Percentiles rank a stretch among this genome's conserved stretches.
Evolutionary conservation across 257 asterid genomes (phyloP).

Genomic region (Striga asiatica): DNA sequence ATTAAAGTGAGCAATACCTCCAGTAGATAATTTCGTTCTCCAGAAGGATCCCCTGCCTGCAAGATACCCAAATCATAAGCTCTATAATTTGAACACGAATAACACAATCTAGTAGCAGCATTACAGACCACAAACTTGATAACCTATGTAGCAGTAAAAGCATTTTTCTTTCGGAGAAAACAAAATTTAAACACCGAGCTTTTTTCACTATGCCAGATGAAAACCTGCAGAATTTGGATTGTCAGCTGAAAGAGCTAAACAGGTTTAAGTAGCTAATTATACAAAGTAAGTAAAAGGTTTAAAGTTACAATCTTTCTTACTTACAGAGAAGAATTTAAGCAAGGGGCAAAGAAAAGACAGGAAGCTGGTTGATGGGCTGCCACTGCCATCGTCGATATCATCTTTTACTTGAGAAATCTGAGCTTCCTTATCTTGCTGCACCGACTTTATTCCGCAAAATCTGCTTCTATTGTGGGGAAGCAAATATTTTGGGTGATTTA

Average conservation of each 20-base stretch:
- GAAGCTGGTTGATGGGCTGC: constrained; percentile 44
- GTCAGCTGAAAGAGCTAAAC: too few species aligned
- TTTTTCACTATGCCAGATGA: too few species aligned
- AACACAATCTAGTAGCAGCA: not conserved
- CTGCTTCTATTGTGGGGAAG: constrained; percentile 17
- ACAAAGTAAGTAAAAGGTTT: too few species aligned
- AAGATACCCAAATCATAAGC: constrained; percentile 13
- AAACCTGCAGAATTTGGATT: too few species aligned
- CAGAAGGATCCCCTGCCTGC: constrained; percentile 76
- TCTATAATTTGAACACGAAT: not conserved
- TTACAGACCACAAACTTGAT: too few species aligned
- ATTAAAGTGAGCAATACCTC: constrained; percentile 25
- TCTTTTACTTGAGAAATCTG: constrained; percentile 12
- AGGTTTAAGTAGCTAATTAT: too few species aligned
- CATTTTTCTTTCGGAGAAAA: too few species aligned
- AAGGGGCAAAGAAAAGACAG: constrained; percentile 71
- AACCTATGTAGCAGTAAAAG: too few species aligned
- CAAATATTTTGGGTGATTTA: constrained; percentile 6
- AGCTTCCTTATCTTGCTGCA: constrained; percentile 22
- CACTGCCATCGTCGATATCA: constrained; percentile 10
- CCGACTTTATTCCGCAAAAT: constrained; percentile 15
- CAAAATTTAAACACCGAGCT: too few species aligned
- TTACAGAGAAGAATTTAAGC: constrained; percentile 68
- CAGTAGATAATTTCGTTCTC: constrained; percentile 41
- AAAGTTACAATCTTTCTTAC: too few species aligned